A percentile compares a stretch with the other conserved stretches of the same genome.
These are phyloP conservation scores for Heterobasidion irregulare DNA, from an alignment of 1,284 basidiomycete genomes.

Conservation along the genomic window DNA sequence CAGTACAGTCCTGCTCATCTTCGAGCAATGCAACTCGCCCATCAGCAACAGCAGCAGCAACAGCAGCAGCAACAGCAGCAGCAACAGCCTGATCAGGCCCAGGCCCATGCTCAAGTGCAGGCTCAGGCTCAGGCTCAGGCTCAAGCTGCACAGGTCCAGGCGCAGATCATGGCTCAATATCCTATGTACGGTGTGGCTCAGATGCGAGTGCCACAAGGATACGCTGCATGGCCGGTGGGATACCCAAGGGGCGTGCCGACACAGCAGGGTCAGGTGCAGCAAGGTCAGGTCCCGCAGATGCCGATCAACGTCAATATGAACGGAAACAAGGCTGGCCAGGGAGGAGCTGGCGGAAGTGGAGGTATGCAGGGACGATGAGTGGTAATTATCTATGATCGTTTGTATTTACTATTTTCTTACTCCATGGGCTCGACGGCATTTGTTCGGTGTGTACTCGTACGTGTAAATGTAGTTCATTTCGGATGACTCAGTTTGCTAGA, in stretches of 20 bases:
- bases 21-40: constrained; percentile 3
- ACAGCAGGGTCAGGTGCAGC: background rate
- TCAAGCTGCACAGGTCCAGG: background rate
- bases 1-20: constrained; percentile 9
- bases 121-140: constrained; percentile 8
- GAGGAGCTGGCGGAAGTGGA: constrained; percentile 21
- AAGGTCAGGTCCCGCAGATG: constrained; percentile 17
- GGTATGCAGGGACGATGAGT: constrained; percentile 12
- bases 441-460: background rate
- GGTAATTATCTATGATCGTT: background rate
- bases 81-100: constrained; percentile 5
- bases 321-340: constrained; percentile 25
- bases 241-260: background rate
- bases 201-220: constrained; percentile 3
- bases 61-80: constrained; percentile 1
- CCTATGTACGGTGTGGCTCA: constrained; percentile 18
- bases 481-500: no score
- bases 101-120: constrained; percentile 15
- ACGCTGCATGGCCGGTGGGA: background rate
- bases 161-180: constrained; percentile 22
- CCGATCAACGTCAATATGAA: constrained; percentile 12
- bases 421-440: background rate
- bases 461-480: no score
- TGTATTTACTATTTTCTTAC: background rate
- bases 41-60: background rate